Evolutionary conservation across 23 red algal genomes (phyloP), one percentile per base, ranked within the genome.

Genomic region (Agarophyton chilense): DNA sequence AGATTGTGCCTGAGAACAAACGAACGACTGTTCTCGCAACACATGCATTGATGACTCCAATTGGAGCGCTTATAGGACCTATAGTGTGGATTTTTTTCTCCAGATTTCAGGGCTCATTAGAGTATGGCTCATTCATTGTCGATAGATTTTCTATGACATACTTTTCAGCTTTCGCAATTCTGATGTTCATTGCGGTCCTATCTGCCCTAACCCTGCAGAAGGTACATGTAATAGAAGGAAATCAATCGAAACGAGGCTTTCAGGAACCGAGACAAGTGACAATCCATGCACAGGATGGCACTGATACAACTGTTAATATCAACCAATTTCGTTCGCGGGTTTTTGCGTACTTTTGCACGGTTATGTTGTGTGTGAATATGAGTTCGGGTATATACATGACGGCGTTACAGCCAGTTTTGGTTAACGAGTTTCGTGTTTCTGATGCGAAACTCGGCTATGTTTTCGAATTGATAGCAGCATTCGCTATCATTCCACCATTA

Each of bases 291-390:
- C 39, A 16, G 26, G 31, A 53, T 81, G 88, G 58, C 7, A 14
- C 11, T 4, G 76, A 81, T 28, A 75, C 38, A 16, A 52, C 18
- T 61, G 70, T 89, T 32, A 79, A 78, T 45, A 32, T 89, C 28
- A 25, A 89, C 19, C 19, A 32, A 31, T 89, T 74, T 79, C 85
- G 85, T 14, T 40, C 50, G 21, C 16, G 35, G 21, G 72, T 89
- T 2, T 89, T 89, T 47, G 21, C 10, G 4, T 89, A 65, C 73
- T 77, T 89, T 40, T 89, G 85, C 60, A 38, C 41, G 6, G 46
- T 92, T 67, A 92, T 92, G 88, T 44, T 92, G 22, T 62, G 78
- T 16, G 81, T 92, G 6, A 81, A 92, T 46, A 77, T 92, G 79
- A 84, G 64, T 53, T 72, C 73, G 1, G 88, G 74, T 10, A 47